These are phyloP conservation scores for Fusarium duplospermum DNA, from an alignment of 2,329 filamentous ascomycete genomes.

Conservation along the genomic window DNA sequence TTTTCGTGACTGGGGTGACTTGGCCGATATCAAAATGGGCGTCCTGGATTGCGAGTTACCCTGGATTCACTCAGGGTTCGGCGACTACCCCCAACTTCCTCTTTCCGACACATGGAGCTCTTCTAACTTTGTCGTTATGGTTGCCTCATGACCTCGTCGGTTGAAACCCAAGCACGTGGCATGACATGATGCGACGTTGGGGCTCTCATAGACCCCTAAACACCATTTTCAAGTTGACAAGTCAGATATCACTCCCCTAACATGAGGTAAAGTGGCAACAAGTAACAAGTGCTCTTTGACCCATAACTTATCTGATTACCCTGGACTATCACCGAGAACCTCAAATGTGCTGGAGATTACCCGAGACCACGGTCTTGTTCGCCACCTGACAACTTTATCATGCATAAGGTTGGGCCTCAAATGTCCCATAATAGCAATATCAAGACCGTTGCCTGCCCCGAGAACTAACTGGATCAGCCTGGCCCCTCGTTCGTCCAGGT, in stretches of 20 bases:
- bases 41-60: neutral
- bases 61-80: neutral
- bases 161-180: neutral
- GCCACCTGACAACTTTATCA: neutral
- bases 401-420: neutral
- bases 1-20: neutral
- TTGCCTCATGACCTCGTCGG: neutral
- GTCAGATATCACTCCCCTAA: neutral
- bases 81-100: neutral
- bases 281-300: neutral
- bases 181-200: neutral
- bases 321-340: neutral
- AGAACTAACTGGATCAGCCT: neutral
- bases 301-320: neutral
- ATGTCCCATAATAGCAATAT: neutral
- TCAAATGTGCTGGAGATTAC: neutral
- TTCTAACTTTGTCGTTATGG: neutral
- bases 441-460: neutral
- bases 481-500: neutral
- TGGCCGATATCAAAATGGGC: neutral
- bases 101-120: neutral
- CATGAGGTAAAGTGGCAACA: neutral
- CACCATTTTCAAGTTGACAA: neutral
- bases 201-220: neutral
- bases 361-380: neutral